Base-by-base conservation (phyloP, 129 eudicot species). In the Flaveria ramosissima region DNA sequence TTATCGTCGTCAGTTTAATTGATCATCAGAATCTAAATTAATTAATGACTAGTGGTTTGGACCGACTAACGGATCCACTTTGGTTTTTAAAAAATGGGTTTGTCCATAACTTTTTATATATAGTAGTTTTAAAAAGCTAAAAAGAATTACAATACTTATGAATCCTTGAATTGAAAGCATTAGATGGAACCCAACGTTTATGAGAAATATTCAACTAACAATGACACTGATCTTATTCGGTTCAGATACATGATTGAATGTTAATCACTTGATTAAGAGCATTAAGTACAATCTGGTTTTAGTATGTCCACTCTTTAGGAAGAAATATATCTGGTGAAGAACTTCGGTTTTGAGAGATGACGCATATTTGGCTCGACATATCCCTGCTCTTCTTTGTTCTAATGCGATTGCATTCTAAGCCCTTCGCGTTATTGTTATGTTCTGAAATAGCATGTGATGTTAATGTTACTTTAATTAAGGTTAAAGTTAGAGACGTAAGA, bases 291-390 rank as follows among this genome's bases (percentile, higher is more conserved):
- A 50, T 76, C 21, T 43, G 57, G 32, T 68, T 72, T 79, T 85
- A 86, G 64, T 89, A 91, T 70, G 89, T 89, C 97, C 97, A 92
- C 72, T 92, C 97, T 72, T 92, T 83, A 0, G 97, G 97, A 39
- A 92, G 96, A 83, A 81, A 86, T 80, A 89, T 89, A 47, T 87
- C 95, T 0, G 92, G 96, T 15, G 96, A 87, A 70, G 79, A 76
- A 73, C 67, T 80, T 67, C 76, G 81, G 77, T 67, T 80, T 77
- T 88, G 85, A 36, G 86, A 73, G 64, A 76, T 52, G 32, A 80
- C 77, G 70, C 86, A 72, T 9, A 68, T 36, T 45, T 82, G 84
- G 64, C 32, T 71, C 11, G 78, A 17, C 69, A 61, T 32, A 30
- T 60, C 78, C 39, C 69, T 78, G 65, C 71, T 78, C 64, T 57